A percentile compares a stretch with the other conserved stretches of the same genome.
Evolutionary conservation across 129 eudicot species (phyloP).

Genomic region (Sambucus nigra): DNA sequence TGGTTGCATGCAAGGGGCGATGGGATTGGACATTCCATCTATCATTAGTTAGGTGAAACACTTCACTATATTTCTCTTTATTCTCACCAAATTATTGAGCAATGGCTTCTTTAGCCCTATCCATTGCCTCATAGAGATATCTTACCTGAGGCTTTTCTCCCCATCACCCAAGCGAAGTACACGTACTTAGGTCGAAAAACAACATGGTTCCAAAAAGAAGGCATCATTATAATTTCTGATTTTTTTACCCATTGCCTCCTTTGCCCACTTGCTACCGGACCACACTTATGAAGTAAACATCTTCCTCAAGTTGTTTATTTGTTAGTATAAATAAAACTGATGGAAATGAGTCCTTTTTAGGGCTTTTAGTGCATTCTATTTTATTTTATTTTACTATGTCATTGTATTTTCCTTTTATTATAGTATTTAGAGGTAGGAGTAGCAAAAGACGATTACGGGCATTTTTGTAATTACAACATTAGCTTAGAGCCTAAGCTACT

Average conservation of each 20-base stretch:
- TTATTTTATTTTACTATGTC: too few relatives aligned
- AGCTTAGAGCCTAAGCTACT: too few relatives aligned
- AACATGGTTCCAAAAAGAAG: constrained; percentile 17
- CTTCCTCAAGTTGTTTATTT: constrained; percentile 6
- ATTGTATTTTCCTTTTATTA: too few relatives aligned
- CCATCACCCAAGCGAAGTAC: constrained; percentile 18
- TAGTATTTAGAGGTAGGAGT: too few relatives aligned
- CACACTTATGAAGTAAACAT: constrained; percentile 12
- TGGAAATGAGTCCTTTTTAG: neutral
- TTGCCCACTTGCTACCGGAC: constrained; percentile 2
- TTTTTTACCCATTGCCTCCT: constrained; percentile 9
- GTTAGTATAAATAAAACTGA: too few relatives aligned
- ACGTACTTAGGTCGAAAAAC: constrained; percentile 9
- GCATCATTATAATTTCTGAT: neutral
- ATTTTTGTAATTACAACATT: too few relatives aligned
- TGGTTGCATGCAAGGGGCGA: neutral
- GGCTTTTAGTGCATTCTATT: too few relatives aligned
- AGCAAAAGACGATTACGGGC: too few relatives aligned
- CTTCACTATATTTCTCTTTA: neutral
- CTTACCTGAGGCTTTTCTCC: constrained; percentile 19
- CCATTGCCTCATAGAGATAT: constrained; percentile 28
- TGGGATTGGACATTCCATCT: constrained; percentile 15
- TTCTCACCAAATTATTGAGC: constrained; percentile 4
- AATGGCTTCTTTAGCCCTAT: constrained; percentile 29
- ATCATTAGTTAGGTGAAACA: constrained; percentile 7